These are phyloP conservation scores for Juglanconis sp. DNA, from an alignment of 2,329 filamentous ascomycete species.

Conservation along the genomic window DNA sequence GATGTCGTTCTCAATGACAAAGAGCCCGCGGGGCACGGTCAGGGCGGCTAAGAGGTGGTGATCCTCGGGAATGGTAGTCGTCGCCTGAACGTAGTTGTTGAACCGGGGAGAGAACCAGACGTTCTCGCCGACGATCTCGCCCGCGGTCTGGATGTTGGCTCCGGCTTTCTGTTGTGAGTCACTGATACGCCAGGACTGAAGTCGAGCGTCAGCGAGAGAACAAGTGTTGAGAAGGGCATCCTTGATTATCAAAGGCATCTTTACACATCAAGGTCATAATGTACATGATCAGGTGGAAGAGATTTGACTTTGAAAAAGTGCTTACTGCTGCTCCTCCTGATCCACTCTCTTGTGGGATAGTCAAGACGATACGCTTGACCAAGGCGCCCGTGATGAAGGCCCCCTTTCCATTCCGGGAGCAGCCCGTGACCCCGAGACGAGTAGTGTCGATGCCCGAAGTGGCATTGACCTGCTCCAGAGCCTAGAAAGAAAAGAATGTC, in stretches of 20 bases:
- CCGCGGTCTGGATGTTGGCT: slow-evolving; percentile 58
- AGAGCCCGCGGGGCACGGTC: slow-evolving; percentile 52
- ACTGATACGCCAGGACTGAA: slow-evolving; percentile 53
- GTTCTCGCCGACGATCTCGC: slow-evolving; percentile 55
- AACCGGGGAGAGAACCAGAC: slow-evolving; percentile 60
- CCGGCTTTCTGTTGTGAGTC: slow-evolving; percentile 48
- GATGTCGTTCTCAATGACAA: slow-evolving; percentile 55
- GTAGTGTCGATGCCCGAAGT: slow-evolving; percentile 46
- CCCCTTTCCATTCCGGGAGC: slow-evolving; percentile 63
- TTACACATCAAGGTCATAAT: neutral
- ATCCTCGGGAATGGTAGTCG: slow-evolving; percentile 49
- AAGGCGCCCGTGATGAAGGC: slow-evolving; percentile 60
- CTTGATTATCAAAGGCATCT: neutral
- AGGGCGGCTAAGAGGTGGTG: slow-evolving; percentile 57
- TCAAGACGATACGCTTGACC: slow-evolving; percentile 56
- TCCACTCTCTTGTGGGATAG: slow-evolving; percentile 61
- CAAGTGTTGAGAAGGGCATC: no score
- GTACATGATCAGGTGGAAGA: neutral
- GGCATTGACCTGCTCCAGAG: slow-evolving; percentile 47
- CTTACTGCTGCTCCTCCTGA: slow-evolving; percentile 51
- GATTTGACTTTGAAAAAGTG: neutral
- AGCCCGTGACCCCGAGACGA: slow-evolving; percentile 57
- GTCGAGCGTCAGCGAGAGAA: neutral
- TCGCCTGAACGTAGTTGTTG: slow-evolving; percentile 46
- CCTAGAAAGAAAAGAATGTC: neutral